phyloP scores from a whole-genome alignment of 306 rosid species.

The Acacia confusa region DNA sequence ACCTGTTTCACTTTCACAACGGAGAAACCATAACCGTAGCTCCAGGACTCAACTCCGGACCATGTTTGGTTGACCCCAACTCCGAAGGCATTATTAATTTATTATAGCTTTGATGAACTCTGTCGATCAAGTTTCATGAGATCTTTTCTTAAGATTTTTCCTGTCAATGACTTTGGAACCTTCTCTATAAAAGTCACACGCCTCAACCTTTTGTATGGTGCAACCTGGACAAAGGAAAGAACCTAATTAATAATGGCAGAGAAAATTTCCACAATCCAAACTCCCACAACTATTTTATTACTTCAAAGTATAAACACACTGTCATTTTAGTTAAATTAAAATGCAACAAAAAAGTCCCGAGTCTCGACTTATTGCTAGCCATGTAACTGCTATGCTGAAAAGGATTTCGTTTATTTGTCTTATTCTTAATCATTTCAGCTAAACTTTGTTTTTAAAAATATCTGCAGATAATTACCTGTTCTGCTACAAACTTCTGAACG shows the following conservation, averaged over 20 bases:
- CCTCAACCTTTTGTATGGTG: slow-evolving; percentile 53
- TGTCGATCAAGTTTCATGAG: slow-evolving; percentile 35
- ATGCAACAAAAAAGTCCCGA: background rate
- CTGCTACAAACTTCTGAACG: slow-evolving; percentile 38
- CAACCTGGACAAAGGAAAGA: slow-evolving; percentile 39
- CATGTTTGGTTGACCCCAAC: background rate
- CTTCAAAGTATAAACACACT: background rate
- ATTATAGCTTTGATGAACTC: slow-evolving; percentile 9
- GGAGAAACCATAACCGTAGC: background rate
- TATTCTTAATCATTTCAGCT: background rate
- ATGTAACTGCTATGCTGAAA: background rate
- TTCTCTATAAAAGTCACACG: slow-evolving; percentile 43
- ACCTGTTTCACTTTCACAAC: background rate
- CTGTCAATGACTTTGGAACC: slow-evolving; percentile 43
- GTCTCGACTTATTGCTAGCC: background rate
- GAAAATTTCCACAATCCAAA: background rate
- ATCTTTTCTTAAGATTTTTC: slow-evolving; percentile 53
- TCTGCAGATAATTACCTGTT: slow-evolving; percentile 34
- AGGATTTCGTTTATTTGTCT: background rate
- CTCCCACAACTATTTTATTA: background rate
- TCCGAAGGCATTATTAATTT: background rate
- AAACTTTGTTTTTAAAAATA: background rate
- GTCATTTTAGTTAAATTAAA: background rate
- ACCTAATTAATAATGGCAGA: background rate
- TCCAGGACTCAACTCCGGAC: background rate